Evolutionary conservation across 805 yeast genomes (phyloP), one percentile per base, ranked within the genome.

Genomic region (Ogataea haglerorum): DNA sequence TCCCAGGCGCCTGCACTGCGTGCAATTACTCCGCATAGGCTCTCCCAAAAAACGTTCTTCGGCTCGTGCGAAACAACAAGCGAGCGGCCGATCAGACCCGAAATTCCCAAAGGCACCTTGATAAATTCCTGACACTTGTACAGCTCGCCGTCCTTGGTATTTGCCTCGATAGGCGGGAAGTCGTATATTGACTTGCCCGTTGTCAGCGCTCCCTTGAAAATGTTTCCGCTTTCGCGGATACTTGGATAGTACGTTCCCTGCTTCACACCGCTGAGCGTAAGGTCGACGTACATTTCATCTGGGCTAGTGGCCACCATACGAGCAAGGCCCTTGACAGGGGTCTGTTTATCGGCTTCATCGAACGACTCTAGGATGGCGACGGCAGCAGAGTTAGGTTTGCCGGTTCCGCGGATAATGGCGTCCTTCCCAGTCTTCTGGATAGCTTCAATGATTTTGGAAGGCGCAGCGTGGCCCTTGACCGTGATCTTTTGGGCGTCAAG

Each of bases 1-100:
- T 91, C 95, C 97, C 98, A 93, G 18, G 80, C 85, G 12, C 99
- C 99, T 1, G 99, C 98, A 54, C 95, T 84, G 56, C 98, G 75
- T 1, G 98, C 98, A 57, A 93, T 78, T 17, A 91, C 95, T 22
- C 99, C 98, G 36, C 81, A 82, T 8, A 85, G 64, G 2, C 76
- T 69, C 30, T 70, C 70, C 5, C 63, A 42, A 12, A 70, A 58
- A 13, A 73, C 69, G 30, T 66, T 58, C 27, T 65, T 71, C 21
- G 63, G 52, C 18, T 61, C 49, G 8, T 52, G 53, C 5, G 79
- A 72, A 40, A 79, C 70, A 6, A 76, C 71, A 23, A 79, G 60
- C 12, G 82, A 74, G 51, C 95, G 70, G 15, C 95, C 96, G 47
- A 87, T 83, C 33, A 86, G 61, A 30, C 82, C 82, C 35, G 65